phyloP scores from a whole-genome alignment of 2,329 filamentous ascomycete species.

The Grosmannia clavigera region DNA sequence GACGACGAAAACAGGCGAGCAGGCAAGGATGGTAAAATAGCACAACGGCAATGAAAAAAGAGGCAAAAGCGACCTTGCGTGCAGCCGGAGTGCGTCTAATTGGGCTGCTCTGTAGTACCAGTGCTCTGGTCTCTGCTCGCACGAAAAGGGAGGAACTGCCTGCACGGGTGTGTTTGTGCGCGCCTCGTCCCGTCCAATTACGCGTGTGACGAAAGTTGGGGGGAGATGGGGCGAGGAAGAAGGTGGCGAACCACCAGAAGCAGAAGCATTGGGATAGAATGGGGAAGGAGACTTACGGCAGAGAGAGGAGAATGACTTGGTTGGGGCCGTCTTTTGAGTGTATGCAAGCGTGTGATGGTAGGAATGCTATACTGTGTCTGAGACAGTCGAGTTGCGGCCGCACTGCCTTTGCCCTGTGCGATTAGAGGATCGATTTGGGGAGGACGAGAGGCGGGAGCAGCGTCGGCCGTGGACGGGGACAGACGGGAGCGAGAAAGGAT shows the following conservation, averaged over 20 bases:
- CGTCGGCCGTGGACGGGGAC: too few relatives aligned
- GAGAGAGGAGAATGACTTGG: not conserved
- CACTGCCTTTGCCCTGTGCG: not conserved
- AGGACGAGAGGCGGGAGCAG: not conserved
- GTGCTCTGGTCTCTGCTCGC: not conserved
- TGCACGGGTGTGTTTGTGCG: not conserved
- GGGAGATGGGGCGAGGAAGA: not conserved
- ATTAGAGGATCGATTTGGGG: not conserved
- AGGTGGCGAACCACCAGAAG: not conserved
- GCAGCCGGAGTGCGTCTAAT: not conserved
- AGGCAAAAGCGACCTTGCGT: not conserved
- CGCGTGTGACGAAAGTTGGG: not conserved
- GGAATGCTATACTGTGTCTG: not conserved
- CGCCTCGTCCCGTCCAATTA: not conserved
- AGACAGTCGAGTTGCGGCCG: not conserved
- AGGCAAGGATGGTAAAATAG: not conserved
- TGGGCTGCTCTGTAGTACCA: not conserved
- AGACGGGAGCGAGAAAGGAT: not conserved
- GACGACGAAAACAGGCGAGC: not conserved
- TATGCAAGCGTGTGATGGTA: not conserved
- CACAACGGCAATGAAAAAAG: not conserved
- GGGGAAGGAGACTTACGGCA: not conserved
- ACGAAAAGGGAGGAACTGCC: not conserved
- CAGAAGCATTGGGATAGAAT: not conserved
- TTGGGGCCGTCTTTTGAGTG: not conserved